Evolutionary conservation across 2,329 filamentous ascomycete species (phyloP).

Genomic region (Cytospora leucostoma): DNA sequence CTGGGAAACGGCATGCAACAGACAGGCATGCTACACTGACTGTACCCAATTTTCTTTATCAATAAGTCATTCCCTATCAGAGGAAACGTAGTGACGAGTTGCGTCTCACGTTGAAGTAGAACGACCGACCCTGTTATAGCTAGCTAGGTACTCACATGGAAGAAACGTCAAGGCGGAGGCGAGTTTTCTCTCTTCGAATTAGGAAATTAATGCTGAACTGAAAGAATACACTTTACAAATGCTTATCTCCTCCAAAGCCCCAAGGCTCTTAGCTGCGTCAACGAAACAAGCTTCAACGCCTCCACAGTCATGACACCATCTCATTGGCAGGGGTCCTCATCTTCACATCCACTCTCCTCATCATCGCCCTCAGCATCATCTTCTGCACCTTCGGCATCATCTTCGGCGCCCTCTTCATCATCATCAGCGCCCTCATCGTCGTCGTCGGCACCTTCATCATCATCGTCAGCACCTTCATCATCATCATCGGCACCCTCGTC

Average conservation of each 20-base stretch:
- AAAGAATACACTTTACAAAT: constrained; percentile 22
- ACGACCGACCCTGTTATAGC: neutral
- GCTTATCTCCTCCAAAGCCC: constrained; percentile 1
- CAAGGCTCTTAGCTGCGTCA: constrained; percentile 19
- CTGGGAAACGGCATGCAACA: no score
- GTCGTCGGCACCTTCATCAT: neutral
- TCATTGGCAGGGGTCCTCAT: neutral
- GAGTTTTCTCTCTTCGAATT: neutral
- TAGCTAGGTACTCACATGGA: neutral
- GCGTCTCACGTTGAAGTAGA: neutral
- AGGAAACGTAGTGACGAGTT: neutral
- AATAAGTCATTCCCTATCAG: no score
- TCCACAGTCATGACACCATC: neutral
- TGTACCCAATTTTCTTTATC: no score
- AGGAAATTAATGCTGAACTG: constrained; percentile 3
- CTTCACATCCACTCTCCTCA: constrained; percentile 12
- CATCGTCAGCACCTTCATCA: neutral
- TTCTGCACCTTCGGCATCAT: neutral
- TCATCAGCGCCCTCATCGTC: neutral
- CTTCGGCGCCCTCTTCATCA: neutral
- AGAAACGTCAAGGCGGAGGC: neutral
- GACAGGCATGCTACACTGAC: no score
- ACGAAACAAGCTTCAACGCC: neutral
- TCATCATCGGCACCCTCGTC: neutral
- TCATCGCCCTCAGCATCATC: neutral